Evolutionary conservation across 495 filamentous ascomycete genomes (phyloP).

Genomic region (Opeltia flavorubescens): DNA sequence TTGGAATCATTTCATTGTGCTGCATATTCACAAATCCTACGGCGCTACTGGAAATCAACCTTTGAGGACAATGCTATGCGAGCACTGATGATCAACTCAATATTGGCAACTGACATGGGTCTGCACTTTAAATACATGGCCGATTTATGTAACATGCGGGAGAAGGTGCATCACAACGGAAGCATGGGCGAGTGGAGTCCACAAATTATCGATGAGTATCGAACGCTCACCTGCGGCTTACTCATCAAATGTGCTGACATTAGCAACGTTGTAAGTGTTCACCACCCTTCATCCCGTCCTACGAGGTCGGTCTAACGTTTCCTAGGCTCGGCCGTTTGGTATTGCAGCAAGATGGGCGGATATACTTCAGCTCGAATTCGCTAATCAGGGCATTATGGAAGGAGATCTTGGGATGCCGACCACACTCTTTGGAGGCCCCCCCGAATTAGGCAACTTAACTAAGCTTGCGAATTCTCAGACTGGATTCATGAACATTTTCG

Average conservation of each 20-base stretch:
- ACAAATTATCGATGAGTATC: constrained; percentile 55
- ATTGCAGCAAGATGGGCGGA: constrained; percentile 76
- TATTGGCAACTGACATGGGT: constrained; percentile 94
- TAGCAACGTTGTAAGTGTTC: constrained; percentile 83
- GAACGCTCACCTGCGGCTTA: constrained; percentile 67
- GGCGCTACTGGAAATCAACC: constrained; percentile 77
- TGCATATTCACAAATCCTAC: constrained; percentile 89
- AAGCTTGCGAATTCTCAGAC: constrained; percentile 82
- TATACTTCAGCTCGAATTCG: constrained; percentile 86
- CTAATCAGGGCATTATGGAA: constrained; percentile 87
- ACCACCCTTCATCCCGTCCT: no score
- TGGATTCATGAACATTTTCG: constrained; percentile 92
- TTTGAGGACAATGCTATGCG: constrained; percentile 64
- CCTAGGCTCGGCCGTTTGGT: constrained; percentile 65
- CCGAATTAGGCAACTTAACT: constrained; percentile 64
- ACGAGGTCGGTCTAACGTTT: constrained; percentile 20
- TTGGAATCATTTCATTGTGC: constrained; percentile 96
- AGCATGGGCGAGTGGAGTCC: constrained; percentile 56
- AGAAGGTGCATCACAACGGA: constrained; percentile 51
- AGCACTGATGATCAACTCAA: constrained; percentile 84
- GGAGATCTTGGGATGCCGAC: constrained; percentile 71
- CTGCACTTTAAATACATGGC: constrained; percentile 93
- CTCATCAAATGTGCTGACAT: constrained; percentile 98
- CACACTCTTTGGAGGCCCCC: constrained; percentile 68
- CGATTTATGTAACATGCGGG: constrained; percentile 60